Evolutionary conservation across 768 basidiomycete species (phyloP).

Genomic region (Lactarius evosmus): DNA sequence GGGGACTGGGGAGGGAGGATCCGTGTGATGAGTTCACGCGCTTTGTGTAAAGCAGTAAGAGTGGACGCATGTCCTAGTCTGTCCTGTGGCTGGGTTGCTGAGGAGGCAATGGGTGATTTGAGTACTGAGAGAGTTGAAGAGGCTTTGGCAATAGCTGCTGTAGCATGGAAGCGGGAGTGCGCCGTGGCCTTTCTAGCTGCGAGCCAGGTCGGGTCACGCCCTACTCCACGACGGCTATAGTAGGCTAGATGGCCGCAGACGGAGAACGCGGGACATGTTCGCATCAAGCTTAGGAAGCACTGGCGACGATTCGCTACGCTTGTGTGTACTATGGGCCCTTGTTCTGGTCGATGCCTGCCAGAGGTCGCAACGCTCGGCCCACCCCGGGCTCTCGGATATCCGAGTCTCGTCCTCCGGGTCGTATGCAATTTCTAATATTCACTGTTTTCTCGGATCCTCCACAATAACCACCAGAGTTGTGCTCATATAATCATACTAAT

Average conservation of each 20-base stretch:
- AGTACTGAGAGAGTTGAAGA: neutral
- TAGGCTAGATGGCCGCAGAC: constrained; percentile 1
- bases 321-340: neutral
- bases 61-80: constrained; percentile 20
- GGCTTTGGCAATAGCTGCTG: neutral
- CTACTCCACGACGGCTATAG: neutral
- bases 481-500: too few species aligned
- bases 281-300: constrained; percentile 18
- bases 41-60: constrained; percentile 21
- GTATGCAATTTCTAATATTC: too few species aligned
- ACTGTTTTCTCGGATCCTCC: too few species aligned
- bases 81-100: neutral
- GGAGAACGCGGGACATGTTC: constrained; percentile 9
- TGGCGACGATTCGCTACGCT: neutral
- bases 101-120: neutral
- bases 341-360: too few species aligned
- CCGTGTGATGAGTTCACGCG: constrained; percentile 17
- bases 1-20: constrained; percentile 22
- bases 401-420: too few species aligned
- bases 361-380: too few species aligned
- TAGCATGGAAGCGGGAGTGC: constrained; percentile 2
- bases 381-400: neutral
- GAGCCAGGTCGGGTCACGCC: neutral
- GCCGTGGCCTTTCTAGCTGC: neutral
- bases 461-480: too few species aligned